Evolutionary conservation across 495 filamentous ascomycete genomes (phyloP).

Genomic region (Amniculicola lignicola): DNA sequence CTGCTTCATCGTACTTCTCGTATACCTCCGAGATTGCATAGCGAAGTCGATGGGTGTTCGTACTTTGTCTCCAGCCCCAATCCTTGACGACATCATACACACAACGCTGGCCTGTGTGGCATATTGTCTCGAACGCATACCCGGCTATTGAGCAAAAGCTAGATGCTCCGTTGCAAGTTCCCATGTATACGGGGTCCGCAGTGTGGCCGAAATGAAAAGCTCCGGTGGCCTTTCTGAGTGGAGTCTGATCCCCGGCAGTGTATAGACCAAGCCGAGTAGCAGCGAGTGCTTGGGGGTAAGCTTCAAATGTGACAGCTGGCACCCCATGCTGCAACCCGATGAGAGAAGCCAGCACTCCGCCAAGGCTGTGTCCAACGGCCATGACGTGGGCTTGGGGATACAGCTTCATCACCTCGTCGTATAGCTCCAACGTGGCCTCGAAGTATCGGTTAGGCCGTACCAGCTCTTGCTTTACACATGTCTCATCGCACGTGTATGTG

Average conservation of each 20-base stretch:
- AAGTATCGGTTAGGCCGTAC: constrained; percentile 14
- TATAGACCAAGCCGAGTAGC: constrained; percentile 20
- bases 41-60: constrained; percentile 13
- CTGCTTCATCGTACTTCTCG: constrained; percentile 13
- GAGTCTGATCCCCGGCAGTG: constrained; percentile 6
- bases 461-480: constrained; percentile 19
- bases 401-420: constrained; percentile 21
- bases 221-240: constrained; percentile 21
- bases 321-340: constrained; percentile 24
- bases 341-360: constrained; percentile 21
- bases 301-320: constrained; percentile 23
- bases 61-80: constrained; percentile 28
- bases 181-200: constrained; percentile 27
- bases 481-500: constrained; percentile 23
- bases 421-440: constrained; percentile 15
- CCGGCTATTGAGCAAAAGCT: constrained; percentile 21
- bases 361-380: constrained; percentile 20
- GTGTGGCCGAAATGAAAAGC: constrained; percentile 27
- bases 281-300: constrained; percentile 26
- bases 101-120: constrained; percentile 22
- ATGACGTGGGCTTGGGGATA: constrained; percentile 24
- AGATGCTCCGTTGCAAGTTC: constrained; percentile 22
- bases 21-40: constrained; percentile 24
- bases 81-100: constrained; percentile 29
- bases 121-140: constrained; percentile 24